These are phyloP conservation scores for Neonothopanus nambi DNA, from an alignment of 1,284 basidiomycete genomes.

Conservation along the genomic window DNA sequence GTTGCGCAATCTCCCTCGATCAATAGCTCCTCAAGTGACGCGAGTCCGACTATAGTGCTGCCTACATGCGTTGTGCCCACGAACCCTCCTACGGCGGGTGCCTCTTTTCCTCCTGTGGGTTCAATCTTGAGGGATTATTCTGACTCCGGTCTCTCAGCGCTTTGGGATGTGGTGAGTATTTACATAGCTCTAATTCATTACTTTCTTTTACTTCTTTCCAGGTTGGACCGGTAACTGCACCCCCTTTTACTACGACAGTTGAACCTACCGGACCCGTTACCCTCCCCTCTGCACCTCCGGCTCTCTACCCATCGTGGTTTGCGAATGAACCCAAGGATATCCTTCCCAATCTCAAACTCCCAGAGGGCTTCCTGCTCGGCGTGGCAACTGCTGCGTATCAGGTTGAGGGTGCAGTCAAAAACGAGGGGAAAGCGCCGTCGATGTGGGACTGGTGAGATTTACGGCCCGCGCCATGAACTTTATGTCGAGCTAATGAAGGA, in stretches of 20 bases:
- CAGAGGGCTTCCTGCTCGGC: conserved; percentile 45
- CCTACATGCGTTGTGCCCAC: neutral
- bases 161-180: conserved; percentile 43
- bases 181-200: neutral
- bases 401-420: conserved; percentile 49
- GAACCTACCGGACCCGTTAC: conserved; percentile 38
- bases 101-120: conserved; percentile 37
- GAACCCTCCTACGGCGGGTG: neutral
- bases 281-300: conserved; percentile 43
- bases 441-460: conserved; percentile 40
- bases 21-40: too few species aligned
- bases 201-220: conserved; percentile 17
- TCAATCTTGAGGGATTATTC: conserved; percentile 41
- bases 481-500: too few species aligned
- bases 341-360: conserved; percentile 40
- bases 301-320: conserved; percentile 47
- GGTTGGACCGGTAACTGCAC: conserved; percentile 45
- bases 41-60: too few species aligned
- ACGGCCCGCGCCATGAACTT: too few species aligned
- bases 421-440: conserved; percentile 48
- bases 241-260: conserved; percentile 46
- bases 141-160: conserved; percentile 33
- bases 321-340: conserved; percentile 41
- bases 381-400: conserved; percentile 50
- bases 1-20: too few species aligned